Percentiles rank a stretch among this genome's conserved stretches.
Evolutionary conservation across 345 rosid species (phyloP).

Genomic region (Erysimum cheiranthoides): DNA sequence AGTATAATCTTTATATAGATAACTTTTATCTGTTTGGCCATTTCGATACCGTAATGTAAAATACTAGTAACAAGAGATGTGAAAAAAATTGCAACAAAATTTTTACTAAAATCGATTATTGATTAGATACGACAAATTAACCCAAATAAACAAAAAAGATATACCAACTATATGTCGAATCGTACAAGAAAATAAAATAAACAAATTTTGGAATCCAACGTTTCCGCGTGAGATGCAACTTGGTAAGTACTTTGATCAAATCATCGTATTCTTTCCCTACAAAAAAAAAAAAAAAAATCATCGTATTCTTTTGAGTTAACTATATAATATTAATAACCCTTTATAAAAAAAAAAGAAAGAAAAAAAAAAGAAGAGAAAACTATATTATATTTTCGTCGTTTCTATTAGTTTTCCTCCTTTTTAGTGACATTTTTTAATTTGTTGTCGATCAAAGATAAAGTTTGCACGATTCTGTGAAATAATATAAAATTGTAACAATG

Average conservation of each 20-base stretch:
- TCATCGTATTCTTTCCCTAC: slow-evolving; percentile 12
- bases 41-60: background rate
- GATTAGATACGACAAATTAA: background rate
- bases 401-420: slow-evolving; percentile 1
- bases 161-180: background rate
- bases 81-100: background rate
- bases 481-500: background rate
- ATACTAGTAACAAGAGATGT: background rate
- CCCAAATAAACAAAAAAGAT: background rate
- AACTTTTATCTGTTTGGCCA: background rate
- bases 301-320: slow-evolving; percentile 14
- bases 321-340: background rate
- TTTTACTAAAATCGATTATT: background rate
- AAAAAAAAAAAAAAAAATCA: too few relatives aligned
- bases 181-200: slow-evolving; percentile 10
- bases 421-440: background rate
- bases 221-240: slow-evolving; percentile 41
- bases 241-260: slow-evolving; percentile 34
- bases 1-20: background rate
- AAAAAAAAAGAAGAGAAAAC: too few relatives aligned
- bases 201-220: slow-evolving; percentile 20
- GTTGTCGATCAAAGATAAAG: slow-evolving; percentile 33
- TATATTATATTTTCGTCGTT: background rate
- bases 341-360: too few relatives aligned
- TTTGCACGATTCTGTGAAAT: slow-evolving; percentile 27